Conservation (phyloP, 2,329 filamentous ascomycete genomes). For the Claviceps sp. region DNA sequence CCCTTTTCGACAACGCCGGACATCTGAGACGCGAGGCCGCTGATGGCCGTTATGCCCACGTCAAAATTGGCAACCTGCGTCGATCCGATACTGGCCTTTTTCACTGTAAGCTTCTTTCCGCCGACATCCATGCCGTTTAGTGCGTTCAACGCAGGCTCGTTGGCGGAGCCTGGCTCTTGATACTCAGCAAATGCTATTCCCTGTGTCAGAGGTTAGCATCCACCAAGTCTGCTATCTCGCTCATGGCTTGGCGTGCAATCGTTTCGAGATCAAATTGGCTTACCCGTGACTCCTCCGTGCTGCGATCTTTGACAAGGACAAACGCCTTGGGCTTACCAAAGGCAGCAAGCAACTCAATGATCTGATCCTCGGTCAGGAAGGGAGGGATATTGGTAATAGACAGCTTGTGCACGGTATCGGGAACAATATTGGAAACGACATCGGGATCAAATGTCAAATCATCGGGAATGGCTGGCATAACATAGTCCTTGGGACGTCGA, state of each 20-base stretch:
- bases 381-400: constrained; percentile 79
- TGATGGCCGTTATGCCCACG: constrained; percentile 95
- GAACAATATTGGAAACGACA: constrained; percentile 65
- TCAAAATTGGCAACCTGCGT: constrained; percentile 88
- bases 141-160: constrained; percentile 77
- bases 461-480: constrained; percentile 69
- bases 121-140: constrained; percentile 89
- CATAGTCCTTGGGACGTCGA: constrained; percentile 89
- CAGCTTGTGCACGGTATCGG: constrained; percentile 91
- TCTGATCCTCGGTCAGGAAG: constrained; percentile 82
- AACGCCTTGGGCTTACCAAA: constrained; percentile 94
- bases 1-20: constrained; percentile 66
- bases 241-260: background rate
- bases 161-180: constrained; percentile 53
- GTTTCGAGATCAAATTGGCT: constrained; percentile 7
- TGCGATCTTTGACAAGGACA: constrained; percentile 72
- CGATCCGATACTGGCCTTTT: constrained; percentile 80
- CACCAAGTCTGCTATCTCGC: constrained; percentile 16
- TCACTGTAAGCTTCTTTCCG: constrained; percentile 72
- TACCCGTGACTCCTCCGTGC: constrained; percentile 78
- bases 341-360: constrained; percentile 75
- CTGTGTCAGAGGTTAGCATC: constrained; percentile 27
- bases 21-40: constrained; percentile 85
- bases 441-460: constrained; percentile 63
- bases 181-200: constrained; percentile 98